Percentiles rank a stretch among this genome's conserved stretches.
Conservation (phyloP, 352 stramenopile species). For the Globisporangium paroecandrum region DNA sequence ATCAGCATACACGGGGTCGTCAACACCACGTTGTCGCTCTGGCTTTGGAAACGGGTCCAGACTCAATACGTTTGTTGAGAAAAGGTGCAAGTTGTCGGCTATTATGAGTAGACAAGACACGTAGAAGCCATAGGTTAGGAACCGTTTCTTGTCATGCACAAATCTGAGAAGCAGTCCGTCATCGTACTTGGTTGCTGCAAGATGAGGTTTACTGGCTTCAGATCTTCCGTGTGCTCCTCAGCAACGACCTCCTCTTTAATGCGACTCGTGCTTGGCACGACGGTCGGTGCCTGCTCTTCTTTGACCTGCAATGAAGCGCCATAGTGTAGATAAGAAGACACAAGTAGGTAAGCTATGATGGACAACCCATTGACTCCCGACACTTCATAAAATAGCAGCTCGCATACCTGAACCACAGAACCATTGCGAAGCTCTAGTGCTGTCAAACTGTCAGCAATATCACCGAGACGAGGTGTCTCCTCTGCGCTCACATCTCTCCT, state of each 20-base stretch:
- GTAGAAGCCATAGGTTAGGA: background rate
- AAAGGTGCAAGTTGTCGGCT: conserved; percentile 3
- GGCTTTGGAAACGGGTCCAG: conserved; percentile 9
- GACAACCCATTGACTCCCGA: background rate
- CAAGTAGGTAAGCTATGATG: background rate
- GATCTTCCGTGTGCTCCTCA: background rate
- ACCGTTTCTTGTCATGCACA: too few relatives aligned
- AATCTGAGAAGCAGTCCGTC: background rate
- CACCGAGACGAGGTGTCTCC: background rate
- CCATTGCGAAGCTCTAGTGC: background rate
- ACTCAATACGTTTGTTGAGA: conserved; percentile 16
- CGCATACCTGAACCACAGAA: background rate
- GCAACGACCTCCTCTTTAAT: conserved; percentile 10
- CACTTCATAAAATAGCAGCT: background rate
- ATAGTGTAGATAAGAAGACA: background rate
- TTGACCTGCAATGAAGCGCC: background rate
- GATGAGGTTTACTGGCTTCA: background rate
- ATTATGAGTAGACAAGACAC: background rate
- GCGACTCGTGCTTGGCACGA: background rate
- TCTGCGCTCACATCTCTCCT: background rate
- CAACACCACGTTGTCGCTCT: background rate
- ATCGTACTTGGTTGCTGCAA: conserved; percentile 1
- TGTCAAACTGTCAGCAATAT: background rate
- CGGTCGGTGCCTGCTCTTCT: background rate
- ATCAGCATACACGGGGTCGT: background rate